These are phyloP conservation scores for Diaporthe caulivora DNA, from an alignment of 2,329 filamentous ascomycete species.

Conservation along the genomic window DNA sequence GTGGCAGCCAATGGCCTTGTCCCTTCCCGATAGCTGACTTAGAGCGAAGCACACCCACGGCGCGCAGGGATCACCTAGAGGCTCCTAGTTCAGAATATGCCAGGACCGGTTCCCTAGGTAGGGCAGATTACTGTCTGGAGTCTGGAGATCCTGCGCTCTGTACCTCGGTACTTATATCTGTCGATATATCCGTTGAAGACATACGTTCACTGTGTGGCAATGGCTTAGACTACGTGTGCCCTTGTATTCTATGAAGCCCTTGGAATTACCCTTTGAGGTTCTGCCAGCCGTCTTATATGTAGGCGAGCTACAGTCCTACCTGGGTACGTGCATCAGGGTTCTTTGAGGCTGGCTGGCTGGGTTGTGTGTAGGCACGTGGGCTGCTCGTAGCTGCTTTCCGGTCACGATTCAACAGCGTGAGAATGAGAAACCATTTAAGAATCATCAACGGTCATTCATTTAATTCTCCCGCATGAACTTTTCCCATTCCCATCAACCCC, in stretches of 20 bases:
- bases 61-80: not conserved
- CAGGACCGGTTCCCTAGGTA: not conserved
- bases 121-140: too few species aligned
- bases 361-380: not conserved
- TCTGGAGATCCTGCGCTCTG: too few species aligned
- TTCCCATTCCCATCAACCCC: conserved; percentile 40
- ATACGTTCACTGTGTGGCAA: too few species aligned
- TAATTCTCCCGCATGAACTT: conserved; percentile 38
- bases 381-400: not conserved
- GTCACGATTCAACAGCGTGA: not conserved
- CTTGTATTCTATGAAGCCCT: not conserved
- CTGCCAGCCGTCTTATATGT: too few species aligned
- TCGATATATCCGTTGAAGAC: too few species aligned
- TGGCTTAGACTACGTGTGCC: not conserved
- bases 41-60: not conserved
- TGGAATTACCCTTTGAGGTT: not conserved
- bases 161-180: too few species aligned
- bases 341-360: not conserved
- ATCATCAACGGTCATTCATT: conserved; percentile 36
- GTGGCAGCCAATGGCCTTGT: conserved; percentile 22
- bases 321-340: too few species aligned
- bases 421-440: not conserved
- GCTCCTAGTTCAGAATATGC: too few species aligned
- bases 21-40: not conserved
- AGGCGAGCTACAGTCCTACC: not conserved